These are phyloP conservation scores for Xylariales sp. DNA, from an alignment of 2,329 filamentous ascomycete species.

Conservation along the genomic window DNA sequence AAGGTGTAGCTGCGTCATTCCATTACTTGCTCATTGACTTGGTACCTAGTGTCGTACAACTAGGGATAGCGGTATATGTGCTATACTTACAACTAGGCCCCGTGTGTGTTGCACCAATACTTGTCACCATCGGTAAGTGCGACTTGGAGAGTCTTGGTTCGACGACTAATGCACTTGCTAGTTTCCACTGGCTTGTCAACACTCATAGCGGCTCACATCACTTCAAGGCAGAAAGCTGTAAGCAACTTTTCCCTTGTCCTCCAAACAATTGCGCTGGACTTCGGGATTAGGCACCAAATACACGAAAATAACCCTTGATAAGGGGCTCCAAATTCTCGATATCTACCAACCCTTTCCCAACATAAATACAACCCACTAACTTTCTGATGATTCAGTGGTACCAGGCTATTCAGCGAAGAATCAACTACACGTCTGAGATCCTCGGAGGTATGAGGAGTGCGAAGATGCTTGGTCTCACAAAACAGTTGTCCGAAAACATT, in stretches of 20 bases:
- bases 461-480: conserved; percentile 16
- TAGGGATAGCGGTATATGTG: conserved; percentile 9
- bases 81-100: conserved; percentile 12
- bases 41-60: conserved; percentile 4
- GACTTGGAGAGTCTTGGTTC: background rate
- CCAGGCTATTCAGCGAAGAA: conserved; percentile 11
- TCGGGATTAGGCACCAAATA: too few species aligned
- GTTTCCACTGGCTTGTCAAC: conserved; percentile 8
- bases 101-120: conserved; percentile 11
- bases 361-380: too few species aligned
- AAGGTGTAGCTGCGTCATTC: conserved; percentile 9
- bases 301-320: too few species aligned
- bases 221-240: conserved; percentile 11
- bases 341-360: too few species aligned
- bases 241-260: too few species aligned
- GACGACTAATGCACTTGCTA: conserved; percentile 10
- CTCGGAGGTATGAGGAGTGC: conserved; percentile 15
- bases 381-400: too few species aligned
- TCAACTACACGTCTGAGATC: conserved; percentile 13
- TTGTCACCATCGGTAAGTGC: conserved; percentile 9
- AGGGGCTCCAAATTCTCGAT: too few species aligned
- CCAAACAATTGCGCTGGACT: too few species aligned
- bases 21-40: conserved; percentile 7
- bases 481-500: conserved; percentile 11
- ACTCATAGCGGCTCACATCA: conserved; percentile 4